Percentiles rank a stretch among this genome's conserved stretches.
Conservation (phyloP, 1,284 basidiomycete genomes). For the Psilocybe mexicana region DNA sequence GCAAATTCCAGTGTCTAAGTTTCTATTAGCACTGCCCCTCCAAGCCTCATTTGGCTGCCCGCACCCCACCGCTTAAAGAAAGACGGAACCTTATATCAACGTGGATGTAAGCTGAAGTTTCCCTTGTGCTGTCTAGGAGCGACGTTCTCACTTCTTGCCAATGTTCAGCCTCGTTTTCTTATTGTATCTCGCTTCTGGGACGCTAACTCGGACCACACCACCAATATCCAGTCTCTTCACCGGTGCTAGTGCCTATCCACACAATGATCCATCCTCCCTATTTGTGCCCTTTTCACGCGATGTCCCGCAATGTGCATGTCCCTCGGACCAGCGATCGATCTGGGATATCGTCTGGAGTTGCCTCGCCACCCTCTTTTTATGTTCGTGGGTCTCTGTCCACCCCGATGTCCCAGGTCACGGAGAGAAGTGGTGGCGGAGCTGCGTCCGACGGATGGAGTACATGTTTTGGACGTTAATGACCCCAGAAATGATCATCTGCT, state of each 20-base stretch:
- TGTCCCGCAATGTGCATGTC: neutral
- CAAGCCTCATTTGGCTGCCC: no score
- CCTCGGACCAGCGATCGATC: neutral
- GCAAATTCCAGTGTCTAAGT: no score
- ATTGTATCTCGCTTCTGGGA: no score
- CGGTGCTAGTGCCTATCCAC: neutral
- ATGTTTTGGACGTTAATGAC: slow-evolving; percentile 3
- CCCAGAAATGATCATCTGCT: slow-evolving; percentile 1
- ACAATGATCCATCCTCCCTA: neutral
- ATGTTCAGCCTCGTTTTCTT: no score
- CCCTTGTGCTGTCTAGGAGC: no score
- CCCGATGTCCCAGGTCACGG: slow-evolving; percentile 30
- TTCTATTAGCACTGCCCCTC: no score
- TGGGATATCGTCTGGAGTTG: slow-evolving; percentile 29
- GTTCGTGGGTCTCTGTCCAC: slow-evolving; percentile 35
- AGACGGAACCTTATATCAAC: no score
- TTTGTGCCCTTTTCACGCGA: neutral
- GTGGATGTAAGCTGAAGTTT: no score
- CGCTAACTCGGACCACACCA: neutral
- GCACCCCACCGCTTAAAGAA: no score
- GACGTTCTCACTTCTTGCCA: no score
- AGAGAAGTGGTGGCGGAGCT: neutral
- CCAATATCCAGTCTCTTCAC: neutral
- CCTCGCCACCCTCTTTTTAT: slow-evolving; percentile 29
- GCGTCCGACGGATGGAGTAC: neutral